Evolutionary conservation across 1,284 basidiomycete species (phyloP), one percentile per base, ranked within the genome.

Genomic region (Ceratobasidium papillatum): DNA sequence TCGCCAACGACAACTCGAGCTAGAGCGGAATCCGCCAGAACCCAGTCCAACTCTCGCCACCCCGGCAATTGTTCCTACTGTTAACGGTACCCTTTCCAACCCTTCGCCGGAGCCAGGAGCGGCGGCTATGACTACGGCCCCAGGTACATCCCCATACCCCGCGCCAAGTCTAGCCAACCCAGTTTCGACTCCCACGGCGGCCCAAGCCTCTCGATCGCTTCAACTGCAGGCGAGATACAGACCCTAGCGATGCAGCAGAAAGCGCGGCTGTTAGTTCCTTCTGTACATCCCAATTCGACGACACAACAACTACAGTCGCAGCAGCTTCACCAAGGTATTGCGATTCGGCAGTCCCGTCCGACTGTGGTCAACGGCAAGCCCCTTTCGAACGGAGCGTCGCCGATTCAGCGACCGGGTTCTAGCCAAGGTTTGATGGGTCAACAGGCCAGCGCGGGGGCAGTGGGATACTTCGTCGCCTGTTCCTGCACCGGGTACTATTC

Each of bases 161-260:
- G 43, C 19, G 14, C 61, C 61, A 30, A 49, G 61, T 25, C 61
- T 49, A 22, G 43, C 43, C 11, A 63, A 45, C 8, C 61, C 61
- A 19, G 30, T 49, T 17, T 32, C 61, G 5, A 72, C 68, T 4
- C 68, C 68, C 25, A 19, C 58, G 1, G 32, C 30, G 4, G 51
- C 68, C 8, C 54, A 56, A 1, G 56, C 68, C 2, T 47, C 68
- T 19, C 47, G 68, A 14, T 38, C 61, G 36, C 54, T 59, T 41
- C 66, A 69, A 30, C 52, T 22, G 5, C 64, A 66, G 27, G 64
- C 64, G 2, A 69, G n/a, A 52, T 43, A 17, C 61, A 63, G 34
- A 52, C 68, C n/a, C 7, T 72, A 43, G 68, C 68, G 38, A 45
- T 72, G 56, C 68, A 71, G 41, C 66, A 72, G 43, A 72, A 72